These are phyloP conservation scores for Pyrenochaeta sp. DNA, from an alignment of 2,329 filamentous ascomycete species.

Conservation along the genomic window DNA sequence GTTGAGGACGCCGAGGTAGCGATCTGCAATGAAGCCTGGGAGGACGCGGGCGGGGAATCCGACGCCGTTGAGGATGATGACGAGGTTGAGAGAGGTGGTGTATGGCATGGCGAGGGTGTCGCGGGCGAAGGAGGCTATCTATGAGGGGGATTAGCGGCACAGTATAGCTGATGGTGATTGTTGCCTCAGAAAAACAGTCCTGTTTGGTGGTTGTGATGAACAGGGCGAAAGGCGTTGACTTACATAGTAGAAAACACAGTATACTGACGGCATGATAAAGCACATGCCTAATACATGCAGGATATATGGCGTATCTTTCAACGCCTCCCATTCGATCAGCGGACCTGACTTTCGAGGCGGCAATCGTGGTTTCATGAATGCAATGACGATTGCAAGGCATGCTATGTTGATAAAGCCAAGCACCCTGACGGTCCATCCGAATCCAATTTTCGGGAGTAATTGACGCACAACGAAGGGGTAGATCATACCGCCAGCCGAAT, in stretches of 20 bases:
- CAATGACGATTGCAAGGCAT: conserved; percentile 43
- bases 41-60: conserved; percentile 63
- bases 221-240: conserved; percentile 10
- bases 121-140: conserved; percentile 51
- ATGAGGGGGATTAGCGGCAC: not conserved
- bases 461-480: conserved; percentile 64
- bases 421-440: conserved; percentile 44
- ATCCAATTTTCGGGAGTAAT: conserved; percentile 55
- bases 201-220: too few species aligned
- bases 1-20: conserved; percentile 66
- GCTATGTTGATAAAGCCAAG: conserved; percentile 58
- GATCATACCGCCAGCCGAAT: conserved; percentile 67
- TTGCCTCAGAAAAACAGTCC: too few species aligned
- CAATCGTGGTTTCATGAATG: conserved; percentile 57
- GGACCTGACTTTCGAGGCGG: conserved; percentile 60
- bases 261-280: conserved; percentile 60
- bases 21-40: conserved; percentile 64
- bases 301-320: conserved; percentile 64
- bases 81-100: conserved; percentile 61
- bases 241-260: conserved; percentile 69
- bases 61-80: conserved; percentile 66
- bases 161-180: not conserved
- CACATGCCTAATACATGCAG: conserved; percentile 58
- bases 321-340: conserved; percentile 65
- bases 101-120: conserved; percentile 57